Conservation (phyloP, 129 eudicot species). For the Flaveria robusta region DNA sequence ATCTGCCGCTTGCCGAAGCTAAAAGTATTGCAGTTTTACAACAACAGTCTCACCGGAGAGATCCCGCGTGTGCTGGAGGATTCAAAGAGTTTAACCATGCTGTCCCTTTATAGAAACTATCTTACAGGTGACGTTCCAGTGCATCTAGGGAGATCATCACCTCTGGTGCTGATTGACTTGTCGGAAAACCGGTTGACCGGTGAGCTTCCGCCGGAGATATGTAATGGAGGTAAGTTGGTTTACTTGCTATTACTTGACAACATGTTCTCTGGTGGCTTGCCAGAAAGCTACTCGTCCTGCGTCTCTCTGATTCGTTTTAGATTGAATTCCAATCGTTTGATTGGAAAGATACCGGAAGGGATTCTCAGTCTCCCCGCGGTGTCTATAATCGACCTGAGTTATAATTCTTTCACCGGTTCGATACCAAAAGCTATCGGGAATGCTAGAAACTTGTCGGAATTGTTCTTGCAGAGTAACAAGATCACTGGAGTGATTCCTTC, state of each 20-base stretch:
- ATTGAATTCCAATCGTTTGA: slow-evolving; percentile 56
- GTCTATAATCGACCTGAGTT: slow-evolving; percentile 67
- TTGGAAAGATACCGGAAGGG: slow-evolving; percentile 60
- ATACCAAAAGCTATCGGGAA: slow-evolving; percentile 48
- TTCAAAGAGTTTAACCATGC: slow-evolving; percentile 45
- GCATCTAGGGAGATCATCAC: slow-evolving; percentile 61
- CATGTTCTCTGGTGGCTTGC: slow-evolving; percentile 62
- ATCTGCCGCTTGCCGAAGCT: slow-evolving; percentile 72
- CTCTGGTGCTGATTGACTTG: slow-evolving; percentile 57
- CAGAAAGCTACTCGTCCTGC: slow-evolving; percentile 56
- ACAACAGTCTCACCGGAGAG: slow-evolving; percentile 71
- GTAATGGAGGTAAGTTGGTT: slow-evolving; percentile 69
- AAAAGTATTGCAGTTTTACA: slow-evolving; percentile 63
- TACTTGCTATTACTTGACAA: slow-evolving; percentile 67
- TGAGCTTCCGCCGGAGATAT: slow-evolving; percentile 54
- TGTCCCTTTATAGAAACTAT: slow-evolving; percentile 69
- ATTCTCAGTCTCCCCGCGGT: slow-evolving; percentile 62
- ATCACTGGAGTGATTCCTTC: slow-evolving; percentile 65
- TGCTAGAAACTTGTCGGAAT: slow-evolving; percentile 70
- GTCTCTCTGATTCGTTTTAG: slow-evolving; percentile 69
- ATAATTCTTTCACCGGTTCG: slow-evolving; percentile 59
- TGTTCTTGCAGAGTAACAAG: slow-evolving; percentile 62
- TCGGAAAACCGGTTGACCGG: slow-evolving; percentile 76
- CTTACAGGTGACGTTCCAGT: slow-evolving; percentile 73
- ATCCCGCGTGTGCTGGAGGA: slow-evolving; percentile 62